Percentiles rank a stretch among this genome's conserved stretches.
Conservation (phyloP, 768 basidiomycete species). For the Lentinula sp. region DNA sequence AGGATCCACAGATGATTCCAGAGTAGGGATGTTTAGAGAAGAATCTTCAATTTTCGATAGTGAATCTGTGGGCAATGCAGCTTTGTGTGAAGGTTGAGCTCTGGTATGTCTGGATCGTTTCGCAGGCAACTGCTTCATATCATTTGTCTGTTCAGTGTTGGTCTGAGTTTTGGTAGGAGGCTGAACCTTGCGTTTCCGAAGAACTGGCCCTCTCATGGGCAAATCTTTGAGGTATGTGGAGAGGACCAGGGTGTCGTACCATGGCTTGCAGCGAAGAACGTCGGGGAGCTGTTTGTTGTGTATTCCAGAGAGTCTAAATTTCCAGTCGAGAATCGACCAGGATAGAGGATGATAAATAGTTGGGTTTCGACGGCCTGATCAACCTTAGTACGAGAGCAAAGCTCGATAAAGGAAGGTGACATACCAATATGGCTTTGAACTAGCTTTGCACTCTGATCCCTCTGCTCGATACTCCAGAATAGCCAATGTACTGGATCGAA, state of each 20-base stretch:
- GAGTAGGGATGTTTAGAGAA: neutral
- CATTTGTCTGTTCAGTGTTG: neutral
- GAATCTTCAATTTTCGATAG: neutral
- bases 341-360: constrained; percentile 5
- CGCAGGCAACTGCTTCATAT: neutral
- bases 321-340: neutral
- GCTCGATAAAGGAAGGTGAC: constrained; percentile 17
- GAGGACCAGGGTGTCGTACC: constrained; percentile 4
- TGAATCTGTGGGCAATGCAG: neutral
- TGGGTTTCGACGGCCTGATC: neutral
- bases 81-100: neutral
- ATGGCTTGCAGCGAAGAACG: neutral
- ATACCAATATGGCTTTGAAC: constrained; percentile 50
- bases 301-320: constrained; percentile 1
- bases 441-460: constrained; percentile 39
- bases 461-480: constrained; percentile 54
- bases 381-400: neutral
- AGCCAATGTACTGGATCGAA: constrained; percentile 54
- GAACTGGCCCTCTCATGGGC: neutral
- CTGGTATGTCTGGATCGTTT: neutral
- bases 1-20: neutral
- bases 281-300: constrained; percentile 3
- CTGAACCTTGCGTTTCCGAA: constrained; percentile 2
- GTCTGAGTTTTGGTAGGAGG: neutral
- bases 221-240: neutral